These are phyloP conservation scores for Dendrobium nobile DNA, from an alignment of 106 monocot genomes.

Conservation along the genomic window DNA sequence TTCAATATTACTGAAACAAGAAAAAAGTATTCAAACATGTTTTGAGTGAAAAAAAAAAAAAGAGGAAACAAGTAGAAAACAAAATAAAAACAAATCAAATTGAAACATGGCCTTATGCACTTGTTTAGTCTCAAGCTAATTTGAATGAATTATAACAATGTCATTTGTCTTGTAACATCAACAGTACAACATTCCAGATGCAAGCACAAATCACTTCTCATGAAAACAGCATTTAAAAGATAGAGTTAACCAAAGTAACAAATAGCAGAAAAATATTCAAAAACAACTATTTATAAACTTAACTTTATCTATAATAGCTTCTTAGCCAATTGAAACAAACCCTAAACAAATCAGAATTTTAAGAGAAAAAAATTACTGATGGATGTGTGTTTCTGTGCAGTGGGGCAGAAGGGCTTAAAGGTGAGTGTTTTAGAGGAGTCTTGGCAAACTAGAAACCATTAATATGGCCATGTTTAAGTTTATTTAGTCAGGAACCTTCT, in stretches of 20 bases:
- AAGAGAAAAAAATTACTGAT: neutral
- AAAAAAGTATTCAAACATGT: no score
- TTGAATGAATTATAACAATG: neutral
- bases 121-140: no score
- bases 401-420: no score
- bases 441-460: neutral
- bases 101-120: no score
- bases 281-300: neutral
- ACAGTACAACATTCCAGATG: neutral
- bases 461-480: neutral
- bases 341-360: neutral
- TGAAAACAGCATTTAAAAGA: neutral
- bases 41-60: no score
- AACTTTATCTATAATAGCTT: neutral
- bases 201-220: neutral
- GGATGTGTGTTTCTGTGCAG: neutral
- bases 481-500: neutral
- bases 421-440: no score
- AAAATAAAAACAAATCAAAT: no score
- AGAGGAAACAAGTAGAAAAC: no score
- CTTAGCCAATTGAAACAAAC: neutral
- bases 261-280: neutral
- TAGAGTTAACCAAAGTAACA: neutral
- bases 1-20: no score
- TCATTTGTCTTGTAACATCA: neutral